phyloP scores from a whole-genome alignment of 371 early-diverging fungal species.

The Mucor saturninus region DNA sequence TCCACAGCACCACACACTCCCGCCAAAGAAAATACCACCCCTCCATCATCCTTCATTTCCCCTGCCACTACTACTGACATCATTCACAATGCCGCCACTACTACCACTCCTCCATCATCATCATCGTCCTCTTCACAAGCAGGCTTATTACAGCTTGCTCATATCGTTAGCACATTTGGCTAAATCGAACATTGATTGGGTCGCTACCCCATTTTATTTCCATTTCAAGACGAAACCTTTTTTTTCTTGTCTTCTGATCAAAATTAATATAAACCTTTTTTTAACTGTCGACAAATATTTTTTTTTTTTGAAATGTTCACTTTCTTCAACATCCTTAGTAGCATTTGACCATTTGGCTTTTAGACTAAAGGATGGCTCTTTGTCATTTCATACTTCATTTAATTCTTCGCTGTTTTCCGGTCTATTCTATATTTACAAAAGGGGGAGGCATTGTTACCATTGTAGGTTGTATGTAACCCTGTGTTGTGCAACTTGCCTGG shows the following conservation, averaged over 20 bases:
- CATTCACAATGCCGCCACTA: background rate
- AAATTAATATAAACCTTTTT: background rate
- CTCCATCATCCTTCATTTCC: background rate
- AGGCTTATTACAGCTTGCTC: slow-evolving; percentile 41
- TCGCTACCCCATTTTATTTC: background rate
- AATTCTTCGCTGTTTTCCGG: too few species aligned
- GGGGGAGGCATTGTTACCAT: too few species aligned
- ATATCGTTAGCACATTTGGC: slow-evolving; percentile 53
- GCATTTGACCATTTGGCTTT: too few species aligned
- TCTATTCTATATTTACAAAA: too few species aligned
- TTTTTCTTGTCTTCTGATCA: background rate
- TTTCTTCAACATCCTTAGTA: too few species aligned
- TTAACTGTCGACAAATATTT: too few species aligned
- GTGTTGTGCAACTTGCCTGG: too few species aligned
- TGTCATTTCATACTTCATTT: too few species aligned
- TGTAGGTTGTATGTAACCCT: too few species aligned
- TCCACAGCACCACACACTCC: slow-evolving; percentile 6
- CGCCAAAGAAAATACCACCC: background rate
- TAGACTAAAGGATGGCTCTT: too few species aligned
- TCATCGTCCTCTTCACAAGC: background rate
- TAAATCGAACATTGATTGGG: slow-evolving; percentile 13
- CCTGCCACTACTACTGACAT: background rate
- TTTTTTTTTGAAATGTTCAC: too few species aligned
- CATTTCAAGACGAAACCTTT: background rate
- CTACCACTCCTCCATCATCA: slow-evolving; percentile 7